Evolutionary conservation across 106 monocot species (phyloP).

Genomic region (Allium cepa): DNA sequence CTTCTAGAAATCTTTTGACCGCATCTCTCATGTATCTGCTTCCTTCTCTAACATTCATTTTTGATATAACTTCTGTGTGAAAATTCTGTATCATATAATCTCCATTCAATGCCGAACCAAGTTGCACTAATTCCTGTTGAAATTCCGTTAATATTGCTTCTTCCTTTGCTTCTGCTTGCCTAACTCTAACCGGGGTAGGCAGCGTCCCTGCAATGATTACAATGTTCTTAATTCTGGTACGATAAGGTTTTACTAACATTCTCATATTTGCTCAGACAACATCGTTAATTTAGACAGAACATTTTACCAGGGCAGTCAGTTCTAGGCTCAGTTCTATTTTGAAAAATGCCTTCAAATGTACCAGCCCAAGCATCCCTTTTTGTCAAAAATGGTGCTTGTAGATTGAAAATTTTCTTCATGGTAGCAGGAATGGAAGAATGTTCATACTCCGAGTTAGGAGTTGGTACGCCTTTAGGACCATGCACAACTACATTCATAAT

Average conservation of each 20-base stretch:
- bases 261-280: too few relatives aligned
- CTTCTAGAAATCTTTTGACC: constrained; percentile 37
- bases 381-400: constrained; percentile 48
- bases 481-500: constrained; percentile 52
- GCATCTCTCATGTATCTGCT: constrained; percentile 40
- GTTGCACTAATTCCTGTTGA: constrained; percentile 58
- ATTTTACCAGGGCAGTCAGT: constrained; percentile 74
- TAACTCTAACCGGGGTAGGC: constrained; percentile 32
- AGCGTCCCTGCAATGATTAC: constrained; percentile 30
- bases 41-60: constrained; percentile 75
- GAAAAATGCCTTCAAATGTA: constrained; percentile 62
- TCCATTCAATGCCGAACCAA: constrained; percentile 41
- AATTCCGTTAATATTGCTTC: constrained; percentile 47
- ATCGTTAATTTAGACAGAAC: not conserved
- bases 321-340: constrained; percentile 54
- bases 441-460: constrained; percentile 68
- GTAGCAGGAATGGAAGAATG: constrained; percentile 88
- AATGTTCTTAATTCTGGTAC: too few relatives aligned
- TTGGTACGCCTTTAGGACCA: constrained; percentile 65
- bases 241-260: too few relatives aligned
- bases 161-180: constrained; percentile 22
- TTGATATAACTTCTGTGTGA: constrained; percentile 15
- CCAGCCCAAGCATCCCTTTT: constrained; percentile 86
- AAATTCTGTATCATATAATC: constrained; percentile 26
- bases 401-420: constrained; percentile 67